These are phyloP conservation scores for Eutypa lata DNA, from an alignment of 2,329 filamentous ascomycete genomes.

Conservation along the genomic window DNA sequence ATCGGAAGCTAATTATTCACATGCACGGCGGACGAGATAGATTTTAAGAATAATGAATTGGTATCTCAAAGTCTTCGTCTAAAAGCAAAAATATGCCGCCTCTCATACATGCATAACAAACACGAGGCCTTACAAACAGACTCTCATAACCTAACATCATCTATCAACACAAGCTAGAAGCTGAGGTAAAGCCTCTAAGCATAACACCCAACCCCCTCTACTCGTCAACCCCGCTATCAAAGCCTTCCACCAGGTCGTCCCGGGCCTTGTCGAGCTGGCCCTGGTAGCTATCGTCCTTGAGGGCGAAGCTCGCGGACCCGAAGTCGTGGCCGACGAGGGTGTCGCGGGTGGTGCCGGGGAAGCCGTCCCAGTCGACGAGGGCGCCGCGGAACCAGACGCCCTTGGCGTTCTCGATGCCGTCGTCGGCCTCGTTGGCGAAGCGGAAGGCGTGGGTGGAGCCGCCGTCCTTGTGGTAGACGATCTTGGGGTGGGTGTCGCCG, in stretches of 20 bases:
- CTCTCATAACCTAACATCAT: no score
- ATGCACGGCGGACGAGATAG: no score
- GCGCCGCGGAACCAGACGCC: conserved; percentile 11
- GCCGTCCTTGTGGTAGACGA: conserved; percentile 20
- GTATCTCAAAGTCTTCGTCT: no score
- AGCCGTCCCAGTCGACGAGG: conserved; percentile 4
- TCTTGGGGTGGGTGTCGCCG: conserved; percentile 12
- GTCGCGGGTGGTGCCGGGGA: conserved; percentile 3
- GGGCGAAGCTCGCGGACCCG: conserved; percentile 2
- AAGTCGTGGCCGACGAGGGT: conserved; percentile 6
- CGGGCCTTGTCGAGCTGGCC: background rate
- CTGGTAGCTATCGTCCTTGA: conserved; percentile 5
- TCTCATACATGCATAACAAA: no score
- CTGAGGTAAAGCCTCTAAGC: no score
- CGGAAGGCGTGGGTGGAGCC: conserved; percentile 13
- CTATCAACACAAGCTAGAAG: no score
- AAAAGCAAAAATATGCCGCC: no score
- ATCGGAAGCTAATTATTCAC: no score
- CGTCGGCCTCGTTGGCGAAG: conserved; percentile 10
- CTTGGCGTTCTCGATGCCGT: conserved; percentile 14
- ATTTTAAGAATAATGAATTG: no score
- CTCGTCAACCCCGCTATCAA: conserved; percentile 45
- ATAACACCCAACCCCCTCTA: no score
- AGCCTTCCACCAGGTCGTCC: conserved; percentile 51
- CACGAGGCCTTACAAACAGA: no score